Evolutionary conservation across 2,329 filamentous ascomycete genomes (phyloP).

Genomic region (Diaporthe citrichinensis): DNA sequence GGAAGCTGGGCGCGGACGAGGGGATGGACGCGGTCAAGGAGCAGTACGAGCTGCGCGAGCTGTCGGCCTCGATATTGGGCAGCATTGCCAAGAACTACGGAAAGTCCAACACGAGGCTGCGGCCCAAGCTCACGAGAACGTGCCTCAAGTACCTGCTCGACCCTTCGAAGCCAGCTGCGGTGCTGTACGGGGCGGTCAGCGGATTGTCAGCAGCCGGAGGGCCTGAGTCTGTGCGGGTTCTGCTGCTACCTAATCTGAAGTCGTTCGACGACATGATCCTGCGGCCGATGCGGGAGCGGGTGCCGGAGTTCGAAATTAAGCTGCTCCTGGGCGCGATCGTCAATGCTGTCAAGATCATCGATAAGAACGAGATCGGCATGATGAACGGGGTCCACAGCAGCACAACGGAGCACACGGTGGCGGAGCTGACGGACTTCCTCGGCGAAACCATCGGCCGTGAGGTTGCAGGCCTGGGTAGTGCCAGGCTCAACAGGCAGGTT

Average conservation of each 20-base stretch:
- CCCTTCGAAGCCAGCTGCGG: conserved; percentile 83
- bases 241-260: conserved; percentile 70
- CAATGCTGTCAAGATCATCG: conserved; percentile 64
- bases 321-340: conserved; percentile 70
- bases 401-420: conserved; percentile 54
- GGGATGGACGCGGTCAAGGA: conserved; percentile 67
- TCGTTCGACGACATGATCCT: conserved; percentile 68
- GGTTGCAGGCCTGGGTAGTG: conserved; percentile 61
- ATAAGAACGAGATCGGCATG: conserved; percentile 51
- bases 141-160: conserved; percentile 95
- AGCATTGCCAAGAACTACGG: conserved; percentile 87
- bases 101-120: conserved; percentile 83
- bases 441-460: conserved; percentile 67
- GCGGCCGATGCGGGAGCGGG: conserved; percentile 66
- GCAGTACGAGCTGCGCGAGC: conserved; percentile 86
- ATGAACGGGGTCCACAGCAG: conserved; percentile 59
- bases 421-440: conserved; percentile 67
- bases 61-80: conserved; percentile 85
- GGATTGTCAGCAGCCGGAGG: conserved; percentile 85
- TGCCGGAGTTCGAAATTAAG: conserved; percentile 62
- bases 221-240: conserved; percentile 68
- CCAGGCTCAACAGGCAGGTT: conserved; percentile 63
- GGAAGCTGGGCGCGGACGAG: conserved; percentile 77
- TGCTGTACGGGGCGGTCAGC: conserved; percentile 90
- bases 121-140: conserved; percentile 90